Evolutionary conservation across 1,139 yeast genomes (phyloP), one percentile per base, ranked within the genome.

Genomic region (Pichia sp.): DNA sequence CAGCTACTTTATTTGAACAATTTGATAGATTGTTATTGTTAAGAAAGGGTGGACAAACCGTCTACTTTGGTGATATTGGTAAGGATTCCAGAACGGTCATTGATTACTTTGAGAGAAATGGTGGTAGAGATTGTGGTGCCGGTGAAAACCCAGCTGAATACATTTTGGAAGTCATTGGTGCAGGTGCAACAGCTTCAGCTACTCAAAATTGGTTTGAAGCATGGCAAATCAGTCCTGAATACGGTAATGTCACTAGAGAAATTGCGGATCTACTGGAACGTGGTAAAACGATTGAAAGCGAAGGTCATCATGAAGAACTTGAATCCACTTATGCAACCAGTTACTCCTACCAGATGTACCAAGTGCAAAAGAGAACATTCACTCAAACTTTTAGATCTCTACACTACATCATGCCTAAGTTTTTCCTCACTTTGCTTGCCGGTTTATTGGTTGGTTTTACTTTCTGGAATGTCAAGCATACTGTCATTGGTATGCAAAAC

Each of bases 11-110:
- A 39, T 70, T 68, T 40, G 69, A 67, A 42, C 59, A 60, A 38
- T 68, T 68, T 46, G 74, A 68, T 45, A 58, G 68, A 39, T 53
- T 68, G 39, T 50, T 68, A 27, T 49, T 68, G 20, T 50, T 68
- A 42, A 58, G 53, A 45, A 66, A 59, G 35, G 73, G 73, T 42
- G 80, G 80, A 37, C 64, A 69, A 54, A 72, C 78, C 5, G 78
- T 73, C 29, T 74, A 74, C 42, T 72, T 71, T 50, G 78, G 78
- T 39, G 75, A 72, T 45, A 67, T 74, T 46, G 80, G 80, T 39
- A 49, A 64, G 33, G 60, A 69, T 42, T 72, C 77, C 29, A 37
- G 51, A 12, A 62, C 65, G 3, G 52, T 74, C 34, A 55, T 72
- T 30, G 46, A 60, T 25, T 74, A 74, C 44, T 74, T 74, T 50